Base-by-base conservation (phyloP, 2,329 filamentous ascomycete genomes). In the Talaromyces piceae region DNA sequence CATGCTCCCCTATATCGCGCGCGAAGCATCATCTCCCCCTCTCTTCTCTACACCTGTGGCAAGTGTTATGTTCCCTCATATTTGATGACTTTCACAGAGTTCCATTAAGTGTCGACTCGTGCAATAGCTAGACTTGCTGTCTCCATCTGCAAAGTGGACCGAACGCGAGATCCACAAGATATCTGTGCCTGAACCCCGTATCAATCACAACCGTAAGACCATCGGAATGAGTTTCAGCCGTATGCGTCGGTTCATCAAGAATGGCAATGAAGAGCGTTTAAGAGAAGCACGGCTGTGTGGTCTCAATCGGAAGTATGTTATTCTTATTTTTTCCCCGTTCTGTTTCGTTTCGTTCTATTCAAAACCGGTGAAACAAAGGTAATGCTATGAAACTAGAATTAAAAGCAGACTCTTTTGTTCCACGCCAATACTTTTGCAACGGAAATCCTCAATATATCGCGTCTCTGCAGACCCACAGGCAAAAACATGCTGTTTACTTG, bases 231-330 rank as follows among this genome's bases (percentile, higher is more conserved):
- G 76, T 33, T 76, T 72, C 61, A 58, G 63, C 39, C 73, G 75
- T 20, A 67, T 78, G 46, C 70, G 70, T 49, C 64, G 68, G 31
- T 68, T 67, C 1, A 63, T 75, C 41, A 67, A 70, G 28, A 61
- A 67, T 31, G 65, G 66, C 20, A 65, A 73, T n/a, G 74, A 78
- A 52, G 66, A 69, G 41, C 62, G 69, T 22, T 64, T 79, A 67
- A 73, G 69, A 73, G 46, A 70, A 75, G 33, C 61, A 73, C 25
- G 54, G 73, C 67, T 46, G 74, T 75, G 57, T 79, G 76, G 77
- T 67, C 73, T 47, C 63, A 68, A 11, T 69, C 69, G 16, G 76
- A 79, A 60, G 75, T 77, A 61, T 57, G 66, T 53, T 13, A 45
- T 26, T 7, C 4, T 31, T 43, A n/a, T n/a, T n/a, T n/a, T n/a